Conservation (phyloP, 352 stramenopile genomes). For the Phytopythium montanum region DNA sequence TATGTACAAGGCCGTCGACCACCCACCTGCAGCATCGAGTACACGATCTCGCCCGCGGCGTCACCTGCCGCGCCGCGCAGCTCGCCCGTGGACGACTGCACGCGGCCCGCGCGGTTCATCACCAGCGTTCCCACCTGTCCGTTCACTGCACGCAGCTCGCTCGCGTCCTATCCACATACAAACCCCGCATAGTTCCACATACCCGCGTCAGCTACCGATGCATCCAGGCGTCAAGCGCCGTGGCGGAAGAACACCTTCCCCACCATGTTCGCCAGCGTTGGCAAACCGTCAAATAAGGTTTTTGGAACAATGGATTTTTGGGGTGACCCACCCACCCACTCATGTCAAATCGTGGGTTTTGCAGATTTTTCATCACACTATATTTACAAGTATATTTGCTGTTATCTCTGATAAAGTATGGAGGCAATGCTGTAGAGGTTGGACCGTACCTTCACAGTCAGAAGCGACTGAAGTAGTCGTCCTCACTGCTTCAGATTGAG, state of each 20-base stretch:
- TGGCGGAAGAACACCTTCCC: background rate
- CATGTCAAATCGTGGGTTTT: too few species aligned
- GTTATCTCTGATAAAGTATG: too few species aligned
- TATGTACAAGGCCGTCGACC: background rate
- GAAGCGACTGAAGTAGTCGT: too few species aligned
- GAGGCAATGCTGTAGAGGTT: too few species aligned
- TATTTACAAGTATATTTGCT: too few species aligned
- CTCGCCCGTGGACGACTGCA: conserved; percentile 63
- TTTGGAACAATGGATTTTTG: too few species aligned
- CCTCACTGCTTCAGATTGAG: too few species aligned
- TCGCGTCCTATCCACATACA: conserved; percentile 36
- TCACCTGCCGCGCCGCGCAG: conserved; percentile 46
- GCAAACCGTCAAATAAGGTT: too few species aligned
- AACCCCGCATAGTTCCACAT: background rate
- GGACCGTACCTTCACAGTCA: too few species aligned
- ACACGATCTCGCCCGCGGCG: conserved; percentile 49
- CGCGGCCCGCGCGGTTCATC: conserved; percentile 47
- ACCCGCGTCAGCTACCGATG: background rate
- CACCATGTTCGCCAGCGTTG: too few species aligned
- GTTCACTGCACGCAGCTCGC: conserved; percentile 36
- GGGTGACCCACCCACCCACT: too few species aligned
- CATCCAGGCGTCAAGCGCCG: background rate
- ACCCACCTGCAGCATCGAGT: conserved; percentile 55
- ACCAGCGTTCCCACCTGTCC: conserved; percentile 64
- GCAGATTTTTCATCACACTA: too few species aligned